Evolutionary conservation across 441 rosid genomes (phyloP).

Genomic region (Manihot esculenta): DNA sequence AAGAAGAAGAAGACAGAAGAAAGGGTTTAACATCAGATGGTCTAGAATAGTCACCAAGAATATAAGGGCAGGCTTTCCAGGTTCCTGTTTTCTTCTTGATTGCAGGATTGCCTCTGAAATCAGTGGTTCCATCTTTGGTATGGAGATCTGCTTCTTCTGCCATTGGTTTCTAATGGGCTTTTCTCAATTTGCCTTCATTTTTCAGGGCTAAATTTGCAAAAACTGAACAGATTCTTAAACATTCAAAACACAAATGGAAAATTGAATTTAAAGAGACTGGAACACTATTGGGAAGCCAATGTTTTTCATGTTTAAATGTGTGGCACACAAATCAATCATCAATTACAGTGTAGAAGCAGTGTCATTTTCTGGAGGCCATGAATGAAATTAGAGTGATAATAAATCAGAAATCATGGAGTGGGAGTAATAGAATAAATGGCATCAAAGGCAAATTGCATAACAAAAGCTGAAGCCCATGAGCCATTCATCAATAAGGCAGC

Average conservation of each 20-base stretch:
- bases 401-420: no score
- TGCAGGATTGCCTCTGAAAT: conserved; percentile 57
- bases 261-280: no score
- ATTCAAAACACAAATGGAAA: background rate
- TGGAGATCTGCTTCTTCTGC: conserved; percentile 47
- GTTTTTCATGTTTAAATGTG: background rate
- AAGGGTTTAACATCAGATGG: background rate
- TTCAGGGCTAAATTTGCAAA: no score
- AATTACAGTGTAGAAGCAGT: conserved; percentile 11
- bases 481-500: background rate
- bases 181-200: background rate
- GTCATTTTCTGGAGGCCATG: conserved; percentile 14
- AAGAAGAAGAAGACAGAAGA: rapidly evolving
- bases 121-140: conserved; percentile 64
- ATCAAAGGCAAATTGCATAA: background rate
- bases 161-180: background rate
- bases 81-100: conserved; percentile 59
- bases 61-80: conserved; percentile 77
- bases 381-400: no score
- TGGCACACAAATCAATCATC: conserved; percentile 33
- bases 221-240: no score
- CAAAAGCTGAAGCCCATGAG: background rate
- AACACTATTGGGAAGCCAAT: no score
- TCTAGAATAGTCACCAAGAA: conserved; percentile 45
- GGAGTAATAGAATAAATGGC: background rate